phyloP scores from a whole-genome alignment of 1,139 yeast species.

The Waltiozyma sp. region DNA sequence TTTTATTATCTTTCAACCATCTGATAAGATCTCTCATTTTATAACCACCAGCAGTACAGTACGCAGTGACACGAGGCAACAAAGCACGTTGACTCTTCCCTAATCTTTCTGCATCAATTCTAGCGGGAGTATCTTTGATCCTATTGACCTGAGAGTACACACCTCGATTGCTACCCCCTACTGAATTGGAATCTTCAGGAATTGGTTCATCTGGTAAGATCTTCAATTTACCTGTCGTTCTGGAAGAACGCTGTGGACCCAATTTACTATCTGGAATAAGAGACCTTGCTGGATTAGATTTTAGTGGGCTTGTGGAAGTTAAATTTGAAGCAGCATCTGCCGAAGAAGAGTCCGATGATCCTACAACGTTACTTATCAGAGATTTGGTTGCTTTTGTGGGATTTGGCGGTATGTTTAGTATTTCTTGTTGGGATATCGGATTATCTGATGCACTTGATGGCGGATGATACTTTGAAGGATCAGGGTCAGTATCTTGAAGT shows the following conservation, averaged over 20 bases:
- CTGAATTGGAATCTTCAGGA: slow-evolving; percentile 26
- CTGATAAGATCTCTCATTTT: slow-evolving; percentile 76
- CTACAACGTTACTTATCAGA: background rate
- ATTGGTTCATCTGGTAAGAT: slow-evolving; percentile 73
- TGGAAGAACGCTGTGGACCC: slow-evolving; percentile 82
- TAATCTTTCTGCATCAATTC: slow-evolving; percentile 87
- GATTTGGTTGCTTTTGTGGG: background rate
- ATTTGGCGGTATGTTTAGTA: background rate
- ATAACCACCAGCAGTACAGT: slow-evolving; percentile 90
- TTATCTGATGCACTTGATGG: background rate
- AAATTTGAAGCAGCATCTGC: background rate
- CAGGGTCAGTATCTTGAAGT: background rate
- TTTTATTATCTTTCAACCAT: slow-evolving; percentile 74
- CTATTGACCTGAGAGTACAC: slow-evolving; percentile 77
- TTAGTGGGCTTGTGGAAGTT: background rate
- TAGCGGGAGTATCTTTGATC: slow-evolving; percentile 83
- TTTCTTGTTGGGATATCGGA: background rate
- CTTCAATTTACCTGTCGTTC: slow-evolving; percentile 80
- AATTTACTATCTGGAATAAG: slow-evolving; percentile 26
- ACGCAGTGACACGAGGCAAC: slow-evolving; percentile 86
- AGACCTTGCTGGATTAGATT: slow-evolving; percentile 1
- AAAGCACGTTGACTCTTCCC: slow-evolving; percentile 83
- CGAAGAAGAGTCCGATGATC: background rate
- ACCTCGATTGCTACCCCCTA: slow-evolving; percentile 30
- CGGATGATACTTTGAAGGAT: background rate